Evolutionary conservation across 164 flowering plant genomes (phyloP), one percentile per base, ranked within the genome.

Genomic region (Piper longum): DNA sequence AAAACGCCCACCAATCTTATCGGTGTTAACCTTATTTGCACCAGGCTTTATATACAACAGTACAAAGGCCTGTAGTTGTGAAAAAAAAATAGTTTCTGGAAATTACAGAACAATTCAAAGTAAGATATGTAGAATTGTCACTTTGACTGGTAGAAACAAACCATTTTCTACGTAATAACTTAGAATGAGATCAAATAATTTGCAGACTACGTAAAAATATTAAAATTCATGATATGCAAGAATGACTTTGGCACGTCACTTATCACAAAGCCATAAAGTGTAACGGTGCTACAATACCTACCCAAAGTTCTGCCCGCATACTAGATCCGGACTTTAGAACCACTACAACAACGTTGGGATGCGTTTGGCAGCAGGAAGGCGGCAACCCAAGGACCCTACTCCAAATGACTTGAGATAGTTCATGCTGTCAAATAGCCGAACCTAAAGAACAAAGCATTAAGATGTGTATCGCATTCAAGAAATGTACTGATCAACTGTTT

Each of bases 251-350:
- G 36, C 36, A 56, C 7, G 39, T 17, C 19, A 56, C 3, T 5
- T 16, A 5, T 16, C 39, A 17, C 59, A 56, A 26, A 16, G 58
- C 18, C 58, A 56, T 7, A 54, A 14, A 42, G 48, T 12, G 51
- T 62, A 54, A 54, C 72, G 14, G 14, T 48, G 12, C 14, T 3
- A 48, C 9, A 3, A 14, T 14, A 48, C 52, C 62, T 80, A 92
- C 98, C 98, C 98, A 92, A 17, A 89, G 75, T 79, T 89, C 98
- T 56, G 96, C 95, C 98, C 98, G 89, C 67, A 92, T 71, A 77
- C 96, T 92, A 65, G 93, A 73, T 64, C 98, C 96, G 45, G 96
- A 89, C 66, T 88, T 86, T 26, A 97, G 98, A 76, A 89, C 96
- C 36, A 93, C 63, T 0, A 89, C 95, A 48, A 84, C 81, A 69